phyloP scores from a whole-genome alignment of 2,329 filamentous ascomycete genomes.

The Xylariaceae sp. region DNA sequence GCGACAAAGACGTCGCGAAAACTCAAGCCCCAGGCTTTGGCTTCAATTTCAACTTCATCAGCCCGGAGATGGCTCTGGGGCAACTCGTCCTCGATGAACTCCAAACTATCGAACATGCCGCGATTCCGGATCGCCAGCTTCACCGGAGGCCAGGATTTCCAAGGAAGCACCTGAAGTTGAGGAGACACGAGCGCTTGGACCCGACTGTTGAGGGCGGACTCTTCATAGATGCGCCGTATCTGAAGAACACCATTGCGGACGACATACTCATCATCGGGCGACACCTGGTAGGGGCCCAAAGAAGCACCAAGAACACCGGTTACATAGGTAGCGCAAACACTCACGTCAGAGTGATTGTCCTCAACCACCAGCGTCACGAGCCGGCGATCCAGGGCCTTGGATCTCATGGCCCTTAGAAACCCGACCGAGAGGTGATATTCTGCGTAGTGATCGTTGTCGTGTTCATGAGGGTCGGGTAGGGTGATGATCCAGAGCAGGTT shows the following conservation, averaged over 20 bases:
- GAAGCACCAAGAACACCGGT: too few species aligned
- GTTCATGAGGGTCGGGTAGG: slow-evolving; percentile 1
- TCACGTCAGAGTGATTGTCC: too few species aligned
- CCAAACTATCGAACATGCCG: slow-evolving; percentile 17
- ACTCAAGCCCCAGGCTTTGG: slow-evolving; percentile 5
- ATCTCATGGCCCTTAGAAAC: neutral
- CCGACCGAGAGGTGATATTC: neutral
- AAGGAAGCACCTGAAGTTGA: neutral
- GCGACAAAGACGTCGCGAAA: slow-evolving; percentile 13
- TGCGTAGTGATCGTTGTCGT: neutral
- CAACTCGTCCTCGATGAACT: slow-evolving; percentile 13
- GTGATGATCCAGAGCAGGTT: slow-evolving; percentile 12
- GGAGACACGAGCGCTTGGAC: neutral
- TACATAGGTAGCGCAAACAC: too few species aligned
- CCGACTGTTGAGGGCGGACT: too few species aligned
- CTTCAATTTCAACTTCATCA: slow-evolving; percentile 19
- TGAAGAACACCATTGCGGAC: neutral
- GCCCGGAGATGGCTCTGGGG: slow-evolving; percentile 1
- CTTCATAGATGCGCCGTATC: too few species aligned
- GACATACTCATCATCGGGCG: neutral
- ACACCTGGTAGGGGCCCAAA: too few species aligned
- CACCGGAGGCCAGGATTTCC: neutral
- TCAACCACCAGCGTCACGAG: neutral
- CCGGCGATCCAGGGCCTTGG: neutral
- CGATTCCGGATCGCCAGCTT: slow-evolving; percentile 3